These are phyloP conservation scores for Pisolithus microcarpus DNA, from an alignment of 768 basidiomycete genomes.

Conservation along the genomic window DNA sequence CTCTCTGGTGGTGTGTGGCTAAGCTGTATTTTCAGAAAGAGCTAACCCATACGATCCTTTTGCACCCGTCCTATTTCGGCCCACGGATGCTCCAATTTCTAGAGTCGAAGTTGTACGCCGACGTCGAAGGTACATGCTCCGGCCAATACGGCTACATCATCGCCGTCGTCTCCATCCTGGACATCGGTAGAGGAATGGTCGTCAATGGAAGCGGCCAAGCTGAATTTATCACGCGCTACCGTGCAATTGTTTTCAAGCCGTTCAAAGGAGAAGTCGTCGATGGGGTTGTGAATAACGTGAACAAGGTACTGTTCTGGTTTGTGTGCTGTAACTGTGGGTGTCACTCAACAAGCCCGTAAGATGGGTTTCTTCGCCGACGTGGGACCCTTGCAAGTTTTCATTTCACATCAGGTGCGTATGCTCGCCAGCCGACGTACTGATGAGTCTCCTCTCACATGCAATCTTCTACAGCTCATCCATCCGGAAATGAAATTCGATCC, in stretches of 20 bases:
- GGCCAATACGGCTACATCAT: constrained; percentile 95
- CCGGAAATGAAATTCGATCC: constrained; percentile 94
- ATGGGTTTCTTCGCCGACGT: constrained; percentile 99
- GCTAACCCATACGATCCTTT: constrained; percentile 91
- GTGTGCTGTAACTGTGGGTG: neutral
- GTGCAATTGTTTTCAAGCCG: constrained; percentile 98
- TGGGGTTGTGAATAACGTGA: constrained; percentile 91
- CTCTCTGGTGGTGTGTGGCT: neutral
- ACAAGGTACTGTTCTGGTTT: constrained; percentile 56
- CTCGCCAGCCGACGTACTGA: constrained; percentile 5
- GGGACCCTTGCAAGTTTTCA: constrained; percentile 89
- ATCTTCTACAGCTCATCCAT: constrained; percentile 68
- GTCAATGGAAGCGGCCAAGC: constrained; percentile 90
- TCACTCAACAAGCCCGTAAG: constrained; percentile 33
- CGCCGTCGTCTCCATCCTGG: constrained; percentile 81
- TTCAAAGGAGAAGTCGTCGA: constrained; percentile 99
- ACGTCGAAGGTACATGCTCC: constrained; percentile 96
- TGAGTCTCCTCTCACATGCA: neutral
- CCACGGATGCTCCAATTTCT: constrained; percentile 92
- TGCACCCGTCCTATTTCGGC: constrained; percentile 98
- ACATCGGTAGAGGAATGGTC: constrained; percentile 91
- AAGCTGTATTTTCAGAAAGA: constrained; percentile 60
- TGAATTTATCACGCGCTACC: constrained; percentile 90
- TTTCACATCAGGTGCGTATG: constrained; percentile 79
- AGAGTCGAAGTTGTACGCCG: constrained; percentile 86